Percentiles rank a stretch among this genome's conserved stretches.
These are phyloP conservation scores for Aquanectria penicillioides DNA, from an alignment of 2,329 filamentous ascomycete species.

Conservation along the genomic window DNA sequence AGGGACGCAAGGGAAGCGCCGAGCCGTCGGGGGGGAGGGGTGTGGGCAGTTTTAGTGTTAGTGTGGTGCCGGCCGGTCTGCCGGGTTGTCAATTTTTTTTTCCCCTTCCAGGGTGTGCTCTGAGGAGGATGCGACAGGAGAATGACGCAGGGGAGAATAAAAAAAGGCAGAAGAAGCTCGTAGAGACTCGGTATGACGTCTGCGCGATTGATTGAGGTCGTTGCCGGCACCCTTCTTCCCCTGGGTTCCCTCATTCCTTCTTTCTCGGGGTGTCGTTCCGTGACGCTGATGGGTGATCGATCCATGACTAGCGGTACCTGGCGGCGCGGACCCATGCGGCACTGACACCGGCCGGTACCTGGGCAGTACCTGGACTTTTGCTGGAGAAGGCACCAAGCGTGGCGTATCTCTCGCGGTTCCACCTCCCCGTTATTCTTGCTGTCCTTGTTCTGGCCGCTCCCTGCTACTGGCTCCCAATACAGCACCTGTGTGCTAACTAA, in stretches of 20 bases:
- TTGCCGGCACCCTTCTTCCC: background rate
- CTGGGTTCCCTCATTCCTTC: background rate
- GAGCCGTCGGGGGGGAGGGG: conserved; percentile 19
- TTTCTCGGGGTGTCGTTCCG: conserved; percentile 10
- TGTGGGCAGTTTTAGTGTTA: conserved; percentile 9
- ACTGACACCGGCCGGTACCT: conserved; percentile 3
- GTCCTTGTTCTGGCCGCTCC: conserved; percentile 1
- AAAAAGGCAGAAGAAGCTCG: too few relatives aligned
- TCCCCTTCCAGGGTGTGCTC: too few relatives aligned
- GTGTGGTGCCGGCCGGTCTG: conserved; percentile 11
- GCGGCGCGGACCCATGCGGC: conserved; percentile 7
- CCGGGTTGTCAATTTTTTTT: conserved; percentile 11
- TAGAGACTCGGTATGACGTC: too few relatives aligned
- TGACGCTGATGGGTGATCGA: conserved; percentile 22
- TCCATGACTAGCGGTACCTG: conserved; percentile 24
- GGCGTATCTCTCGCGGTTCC: background rate
- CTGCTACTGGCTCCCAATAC: conserved; percentile 14
- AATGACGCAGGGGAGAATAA: too few relatives aligned
- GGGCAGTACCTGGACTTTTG: background rate
- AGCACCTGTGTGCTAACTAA: conserved; percentile 15
- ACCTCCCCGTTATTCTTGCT: conserved; percentile 16
- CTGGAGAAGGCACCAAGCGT: too few relatives aligned
- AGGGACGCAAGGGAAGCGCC: conserved; percentile 27
- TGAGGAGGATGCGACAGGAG: too few relatives aligned
- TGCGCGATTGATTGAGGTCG: too few relatives aligned